Conservation (phyloP, 2,329 filamentous ascomycete genomes). For the Bipolaris sorokiniana region DNA sequence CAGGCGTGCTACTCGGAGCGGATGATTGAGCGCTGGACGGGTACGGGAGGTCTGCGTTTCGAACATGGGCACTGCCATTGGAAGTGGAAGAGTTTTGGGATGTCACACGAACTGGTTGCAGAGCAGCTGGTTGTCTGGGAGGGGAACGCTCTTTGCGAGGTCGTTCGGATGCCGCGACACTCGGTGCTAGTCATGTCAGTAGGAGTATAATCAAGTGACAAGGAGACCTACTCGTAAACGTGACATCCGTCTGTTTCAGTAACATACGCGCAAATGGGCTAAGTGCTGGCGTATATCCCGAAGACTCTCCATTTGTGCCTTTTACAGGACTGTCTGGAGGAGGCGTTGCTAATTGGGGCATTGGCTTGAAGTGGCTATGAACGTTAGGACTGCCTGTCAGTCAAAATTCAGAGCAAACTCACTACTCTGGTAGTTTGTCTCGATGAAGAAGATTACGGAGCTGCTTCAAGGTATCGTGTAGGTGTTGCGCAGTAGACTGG, state of each 20-base stretch:
- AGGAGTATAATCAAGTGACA: neutral
- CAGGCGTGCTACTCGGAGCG: conserved; percentile 22
- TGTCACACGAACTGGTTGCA: conserved; percentile 15
- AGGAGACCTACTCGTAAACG: conserved; percentile 41
- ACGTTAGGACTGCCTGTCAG: conserved; percentile 17
- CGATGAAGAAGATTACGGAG: conserved; percentile 75
- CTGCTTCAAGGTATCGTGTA: conserved; percentile 75
- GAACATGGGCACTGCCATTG: conserved; percentile 20
- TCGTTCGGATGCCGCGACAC: conserved; percentile 16
- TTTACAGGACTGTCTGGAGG: conserved; percentile 36
- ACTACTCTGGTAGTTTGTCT: conserved; percentile 74
- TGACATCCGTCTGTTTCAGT: conserved; percentile 51
- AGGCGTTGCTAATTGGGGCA: conserved; percentile 40
- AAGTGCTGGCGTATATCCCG: conserved; percentile 40
- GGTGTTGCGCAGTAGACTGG: conserved; percentile 65
- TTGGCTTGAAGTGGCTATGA: conserved; percentile 41
- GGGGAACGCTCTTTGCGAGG: conserved; percentile 16
- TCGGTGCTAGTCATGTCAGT: conserved; percentile 30
- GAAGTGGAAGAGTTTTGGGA: conserved; percentile 17
- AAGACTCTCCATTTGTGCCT: conserved; percentile 27
- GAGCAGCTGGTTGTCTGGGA: conserved; percentile 18
- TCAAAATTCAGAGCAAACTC: conserved; percentile 34
- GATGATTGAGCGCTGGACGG: conserved; percentile 23
- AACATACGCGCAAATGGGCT: conserved; percentile 63
- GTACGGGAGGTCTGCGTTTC: conserved; percentile 23